Conservation (phyloP, 345 rosid genomes). For the Leavenworthia alabamica region DNA sequence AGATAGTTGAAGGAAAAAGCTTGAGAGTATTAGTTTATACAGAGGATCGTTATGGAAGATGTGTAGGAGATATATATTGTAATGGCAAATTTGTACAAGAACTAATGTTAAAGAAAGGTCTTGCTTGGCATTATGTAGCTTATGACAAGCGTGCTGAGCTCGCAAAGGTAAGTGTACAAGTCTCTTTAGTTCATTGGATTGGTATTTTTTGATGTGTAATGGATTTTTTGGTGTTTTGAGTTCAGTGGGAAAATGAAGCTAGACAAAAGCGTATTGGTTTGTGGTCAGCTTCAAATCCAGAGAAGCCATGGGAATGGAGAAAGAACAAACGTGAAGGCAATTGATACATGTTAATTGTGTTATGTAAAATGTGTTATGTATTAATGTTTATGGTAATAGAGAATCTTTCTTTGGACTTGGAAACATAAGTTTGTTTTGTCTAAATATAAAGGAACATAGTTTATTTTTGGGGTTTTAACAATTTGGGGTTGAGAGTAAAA, state of each 20-base stretch:
- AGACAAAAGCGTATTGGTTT: conserved; percentile 53
- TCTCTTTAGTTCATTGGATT: conserved; percentile 3
- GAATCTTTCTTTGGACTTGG: neutral
- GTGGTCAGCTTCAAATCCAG: conserved; percentile 70
- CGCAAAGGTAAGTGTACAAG: conserved; percentile 37
- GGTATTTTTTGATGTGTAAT: neutral
- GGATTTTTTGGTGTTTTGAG: neutral
- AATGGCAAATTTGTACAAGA: conserved; percentile 55
- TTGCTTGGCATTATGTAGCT: conserved; percentile 77
- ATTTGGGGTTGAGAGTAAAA: conserved; percentile 9
- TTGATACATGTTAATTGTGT: too few species aligned
- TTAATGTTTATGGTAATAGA: neutral
- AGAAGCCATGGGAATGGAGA: conserved; percentile 90
- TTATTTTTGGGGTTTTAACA: conserved; percentile 26
- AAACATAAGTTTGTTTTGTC: conserved; percentile 16
- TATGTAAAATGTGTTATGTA: conserved; percentile 2
- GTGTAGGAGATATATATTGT: conserved; percentile 69
- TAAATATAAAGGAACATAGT: conserved; percentile 11
- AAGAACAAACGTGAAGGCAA: conserved; percentile 47
- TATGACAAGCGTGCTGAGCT: conserved; percentile 58
- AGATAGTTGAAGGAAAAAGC: conserved; percentile 58
- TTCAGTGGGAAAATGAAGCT: conserved; percentile 78
- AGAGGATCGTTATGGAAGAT: conserved; percentile 62
- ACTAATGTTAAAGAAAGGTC: conserved; percentile 73
- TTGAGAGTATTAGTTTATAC: conserved; percentile 56